Percentiles rank a stretch among this genome's conserved stretches.
phyloP scores from a whole-genome alignment of 257 asterid genomes.

The Nicotiana attenuata region DNA sequence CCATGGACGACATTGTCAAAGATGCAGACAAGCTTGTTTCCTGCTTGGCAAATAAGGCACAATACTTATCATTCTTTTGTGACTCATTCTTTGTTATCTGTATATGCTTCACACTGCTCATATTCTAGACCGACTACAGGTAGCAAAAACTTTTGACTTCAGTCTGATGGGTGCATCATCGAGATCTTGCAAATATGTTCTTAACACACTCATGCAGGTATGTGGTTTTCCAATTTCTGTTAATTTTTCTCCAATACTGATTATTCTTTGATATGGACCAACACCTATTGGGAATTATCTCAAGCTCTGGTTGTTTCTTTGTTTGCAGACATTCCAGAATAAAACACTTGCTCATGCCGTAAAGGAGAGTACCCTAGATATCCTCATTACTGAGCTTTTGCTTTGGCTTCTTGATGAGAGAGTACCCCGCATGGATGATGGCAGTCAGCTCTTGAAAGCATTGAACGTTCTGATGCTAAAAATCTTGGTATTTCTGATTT shows the following conservation, averaged over 20 bases:
- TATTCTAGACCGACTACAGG: conserved; percentile 40
- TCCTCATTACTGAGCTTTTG: conserved; percentile 90
- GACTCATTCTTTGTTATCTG: conserved; percentile 1
- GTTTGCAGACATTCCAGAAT: conserved; percentile 85
- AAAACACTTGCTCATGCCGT: conserved; percentile 85
- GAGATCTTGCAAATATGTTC: conserved; percentile 98
- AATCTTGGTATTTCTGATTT: conserved; percentile 55
- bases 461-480: conserved; percentile 95
- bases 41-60: conserved; percentile 92
- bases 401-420: conserved; percentile 99
- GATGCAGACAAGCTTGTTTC: conserved; percentile 98
- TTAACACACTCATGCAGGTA: conserved; percentile 98
- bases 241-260: neutral
- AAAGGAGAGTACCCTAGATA: conserved; percentile 78
- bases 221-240: neutral
- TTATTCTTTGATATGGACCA: neutral
- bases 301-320: conserved; percentile 1
- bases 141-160: conserved; percentile 90
- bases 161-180: conserved; percentile 95
- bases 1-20: conserved; percentile 69
- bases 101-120: conserved; percentile 18
- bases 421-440: conserved; percentile 98
- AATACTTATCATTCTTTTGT: neutral
- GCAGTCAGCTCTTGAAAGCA: conserved; percentile 96
- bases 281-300: neutral